These are phyloP conservation scores for Aspergillus neotritici DNA, from an alignment of 2,329 filamentous ascomycete genomes.

Conservation along the genomic window DNA sequence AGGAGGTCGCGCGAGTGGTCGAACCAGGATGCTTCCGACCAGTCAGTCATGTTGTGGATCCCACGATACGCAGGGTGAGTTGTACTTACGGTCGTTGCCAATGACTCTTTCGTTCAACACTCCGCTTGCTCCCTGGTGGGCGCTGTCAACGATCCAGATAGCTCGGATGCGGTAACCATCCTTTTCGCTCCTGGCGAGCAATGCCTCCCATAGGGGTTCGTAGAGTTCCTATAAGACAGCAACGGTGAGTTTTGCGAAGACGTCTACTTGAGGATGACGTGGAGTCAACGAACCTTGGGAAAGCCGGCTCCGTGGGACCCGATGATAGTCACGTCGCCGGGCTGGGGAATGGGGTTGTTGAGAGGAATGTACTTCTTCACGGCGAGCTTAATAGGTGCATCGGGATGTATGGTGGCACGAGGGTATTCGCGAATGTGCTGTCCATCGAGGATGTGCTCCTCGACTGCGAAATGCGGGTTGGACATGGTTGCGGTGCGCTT, in stretches of 20 bases:
- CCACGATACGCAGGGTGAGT: slow-evolving; percentile 34
- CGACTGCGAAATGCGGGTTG: slow-evolving; percentile 28
- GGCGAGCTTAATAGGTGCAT: slow-evolving; percentile 45
- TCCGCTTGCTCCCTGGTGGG: slow-evolving; percentile 69
- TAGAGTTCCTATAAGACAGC: slow-evolving; percentile 62
- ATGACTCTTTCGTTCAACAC: slow-evolving; percentile 64
- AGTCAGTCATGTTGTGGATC: slow-evolving; percentile 34
- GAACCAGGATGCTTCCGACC: slow-evolving; percentile 7
- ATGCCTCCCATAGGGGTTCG: slow-evolving; percentile 77
- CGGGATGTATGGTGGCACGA: slow-evolving; percentile 41
- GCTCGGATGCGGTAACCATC: slow-evolving; percentile 60
- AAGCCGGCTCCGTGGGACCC: slow-evolving; percentile 53
- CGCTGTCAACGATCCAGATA: slow-evolving; percentile 77
- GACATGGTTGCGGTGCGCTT: no score
- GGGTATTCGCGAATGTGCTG: slow-evolving; percentile 50
- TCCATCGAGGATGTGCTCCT: slow-evolving; percentile 45
- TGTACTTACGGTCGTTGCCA: slow-evolving; percentile 66
- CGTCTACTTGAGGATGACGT: no score
- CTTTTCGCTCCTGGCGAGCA: slow-evolving; percentile 51
- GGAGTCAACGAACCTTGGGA: slow-evolving; percentile 54
- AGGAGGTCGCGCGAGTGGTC: slow-evolving; percentile 74
- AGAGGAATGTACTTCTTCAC: slow-evolving; percentile 54
- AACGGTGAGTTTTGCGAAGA: background rate
- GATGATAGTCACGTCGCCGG: slow-evolving; percentile 50
- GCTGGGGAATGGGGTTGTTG: slow-evolving; percentile 39